Evolutionary conservation across 768 basidiomycete genomes (phyloP).

Genomic region (Trametes sanguinea): DNA sequence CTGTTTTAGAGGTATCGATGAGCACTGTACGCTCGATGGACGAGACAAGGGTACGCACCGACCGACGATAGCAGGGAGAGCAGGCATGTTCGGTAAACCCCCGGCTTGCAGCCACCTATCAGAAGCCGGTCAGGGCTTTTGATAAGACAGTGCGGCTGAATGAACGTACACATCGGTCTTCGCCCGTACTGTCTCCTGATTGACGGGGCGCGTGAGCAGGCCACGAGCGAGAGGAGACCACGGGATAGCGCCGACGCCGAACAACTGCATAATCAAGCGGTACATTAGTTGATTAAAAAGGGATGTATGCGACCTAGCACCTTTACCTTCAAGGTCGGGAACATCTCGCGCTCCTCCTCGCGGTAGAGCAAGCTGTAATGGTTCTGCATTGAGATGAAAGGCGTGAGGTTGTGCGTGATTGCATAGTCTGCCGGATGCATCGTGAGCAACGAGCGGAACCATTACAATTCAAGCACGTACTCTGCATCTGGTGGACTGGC

Average conservation of each 20-base stretch:
- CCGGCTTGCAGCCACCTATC: not conserved
- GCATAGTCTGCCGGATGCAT: slow-evolving; percentile 40
- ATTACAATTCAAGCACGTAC: slow-evolving; percentile 12
- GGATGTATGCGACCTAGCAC: no score
- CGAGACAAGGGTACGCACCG: slow-evolving; percentile 21
- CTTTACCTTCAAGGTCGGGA: slow-evolving; percentile 45
- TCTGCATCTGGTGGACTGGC: slow-evolving; percentile 39
- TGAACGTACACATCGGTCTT: slow-evolving; percentile 29
- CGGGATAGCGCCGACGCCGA: slow-evolving; percentile 37
- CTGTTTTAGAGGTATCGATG: not conserved
- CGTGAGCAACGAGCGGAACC: not conserved
- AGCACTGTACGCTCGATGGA: no score
- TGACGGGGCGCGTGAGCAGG: slow-evolving; percentile 33
- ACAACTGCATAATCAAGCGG: slow-evolving; percentile 12
- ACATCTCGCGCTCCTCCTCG: slow-evolving; percentile 63
- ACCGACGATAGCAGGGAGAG: slow-evolving; percentile 40
- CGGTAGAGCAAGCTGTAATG: slow-evolving; percentile 58
- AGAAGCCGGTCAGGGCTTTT: not conserved
- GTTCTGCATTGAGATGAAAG: slow-evolving; percentile 68
- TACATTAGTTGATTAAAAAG: no score
- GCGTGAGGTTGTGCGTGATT: slow-evolving; percentile 43
- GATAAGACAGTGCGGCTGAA: no score
- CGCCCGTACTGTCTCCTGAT: slow-evolving; percentile 30
- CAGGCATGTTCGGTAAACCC: not conserved
- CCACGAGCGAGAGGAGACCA: slow-evolving; percentile 43